Evolutionary conservation across 768 basidiomycete species (phyloP).

Genomic region (Boletus reticulatus): DNA sequence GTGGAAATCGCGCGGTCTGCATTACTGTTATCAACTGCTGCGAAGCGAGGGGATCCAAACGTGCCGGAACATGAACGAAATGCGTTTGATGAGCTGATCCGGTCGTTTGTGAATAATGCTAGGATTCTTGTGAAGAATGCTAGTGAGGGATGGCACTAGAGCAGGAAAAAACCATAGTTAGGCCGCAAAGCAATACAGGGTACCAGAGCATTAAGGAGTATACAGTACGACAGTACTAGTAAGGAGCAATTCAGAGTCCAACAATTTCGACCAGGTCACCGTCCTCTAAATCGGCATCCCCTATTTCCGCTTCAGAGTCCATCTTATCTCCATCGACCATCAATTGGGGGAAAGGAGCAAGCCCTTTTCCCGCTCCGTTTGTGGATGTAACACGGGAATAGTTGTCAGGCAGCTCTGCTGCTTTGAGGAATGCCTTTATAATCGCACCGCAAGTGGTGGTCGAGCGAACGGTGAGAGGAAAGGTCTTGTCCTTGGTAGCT

Average conservation of each 20-base stretch:
- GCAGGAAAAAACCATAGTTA: not conserved
- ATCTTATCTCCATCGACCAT: constrained; percentile 73
- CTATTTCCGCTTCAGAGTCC: constrained; percentile 56
- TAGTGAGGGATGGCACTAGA: constrained; percentile 43
- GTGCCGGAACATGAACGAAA: constrained; percentile 61
- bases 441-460: constrained; percentile 78
- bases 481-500: constrained; percentile 44
- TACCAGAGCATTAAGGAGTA: constrained; percentile 11
- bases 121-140: constrained; percentile 85
- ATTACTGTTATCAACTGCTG: constrained; percentile 67
- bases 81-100: constrained; percentile 88
- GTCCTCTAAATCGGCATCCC: constrained; percentile 71
- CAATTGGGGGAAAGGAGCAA: constrained; percentile 33
- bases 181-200: constrained; percentile 1
- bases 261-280: constrained; percentile 78
- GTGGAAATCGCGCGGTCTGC: constrained; percentile 78
- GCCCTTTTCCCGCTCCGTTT: constrained; percentile 33
- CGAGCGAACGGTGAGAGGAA: constrained; percentile 66
- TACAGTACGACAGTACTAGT: constrained; percentile 9
- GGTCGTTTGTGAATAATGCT: constrained; percentile 90
- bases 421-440: constrained; percentile 71
- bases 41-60: constrained; percentile 61
- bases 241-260: constrained; percentile 40
- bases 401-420: constrained; percentile 56
- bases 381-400: constrained; percentile 41